A percentile compares a stretch with the other conserved stretches of the same genome.
These are phyloP conservation scores for Mycena alexandri DNA, from an alignment of 768 basidiomycete species.

Conservation along the genomic window DNA sequence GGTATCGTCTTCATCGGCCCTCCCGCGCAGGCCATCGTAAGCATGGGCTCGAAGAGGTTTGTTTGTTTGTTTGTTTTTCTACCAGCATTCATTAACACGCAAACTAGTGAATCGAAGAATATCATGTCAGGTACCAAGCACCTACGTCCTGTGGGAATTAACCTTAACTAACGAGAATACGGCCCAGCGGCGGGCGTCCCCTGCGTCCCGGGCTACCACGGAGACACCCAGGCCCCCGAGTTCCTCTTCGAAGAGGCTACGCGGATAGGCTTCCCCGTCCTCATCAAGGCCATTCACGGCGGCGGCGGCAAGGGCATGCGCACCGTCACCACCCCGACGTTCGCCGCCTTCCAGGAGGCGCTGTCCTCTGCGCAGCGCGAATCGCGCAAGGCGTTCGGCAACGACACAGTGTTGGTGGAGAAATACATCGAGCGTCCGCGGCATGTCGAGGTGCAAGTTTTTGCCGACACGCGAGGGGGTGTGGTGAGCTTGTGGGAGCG, in stretches of 20 bases:
- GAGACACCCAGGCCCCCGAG: conserved; percentile 80
- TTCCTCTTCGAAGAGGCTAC: conserved; percentile 77
- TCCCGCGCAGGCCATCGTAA: conserved; percentile 86
- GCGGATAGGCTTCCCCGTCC: conserved; percentile 87
- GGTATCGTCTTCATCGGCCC: conserved; percentile 94
- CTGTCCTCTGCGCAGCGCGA: conserved; percentile 91
- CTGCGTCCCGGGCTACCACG: conserved; percentile 96
- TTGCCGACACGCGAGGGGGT: conserved; percentile 84
- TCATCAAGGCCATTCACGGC: conserved; percentile 97
- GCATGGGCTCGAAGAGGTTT: conserved; percentile 97
- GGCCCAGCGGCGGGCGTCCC: conserved; percentile 85
- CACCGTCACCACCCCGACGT: conserved; percentile 68
- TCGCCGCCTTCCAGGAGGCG: conserved; percentile 82
- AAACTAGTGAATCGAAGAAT: conserved; percentile 91
- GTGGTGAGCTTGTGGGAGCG: conserved; percentile 97
- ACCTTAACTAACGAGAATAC: conserved; percentile 5
- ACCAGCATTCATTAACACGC: background rate
- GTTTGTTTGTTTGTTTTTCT: too few species aligned
- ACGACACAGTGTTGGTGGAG: conserved; percentile 89
- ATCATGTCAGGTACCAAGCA: conserved; percentile 81
- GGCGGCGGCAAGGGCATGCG: conserved; percentile 98
- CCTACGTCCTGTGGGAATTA: too few species aligned
- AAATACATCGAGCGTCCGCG: conserved; percentile 89
- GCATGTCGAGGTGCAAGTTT: conserved; percentile 96
- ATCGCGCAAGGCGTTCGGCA: conserved; percentile 88